Evolutionary conservation across 192 early-diverging fungal genomes (phyloP).

Genomic region (Backusella australiensis): DNA sequence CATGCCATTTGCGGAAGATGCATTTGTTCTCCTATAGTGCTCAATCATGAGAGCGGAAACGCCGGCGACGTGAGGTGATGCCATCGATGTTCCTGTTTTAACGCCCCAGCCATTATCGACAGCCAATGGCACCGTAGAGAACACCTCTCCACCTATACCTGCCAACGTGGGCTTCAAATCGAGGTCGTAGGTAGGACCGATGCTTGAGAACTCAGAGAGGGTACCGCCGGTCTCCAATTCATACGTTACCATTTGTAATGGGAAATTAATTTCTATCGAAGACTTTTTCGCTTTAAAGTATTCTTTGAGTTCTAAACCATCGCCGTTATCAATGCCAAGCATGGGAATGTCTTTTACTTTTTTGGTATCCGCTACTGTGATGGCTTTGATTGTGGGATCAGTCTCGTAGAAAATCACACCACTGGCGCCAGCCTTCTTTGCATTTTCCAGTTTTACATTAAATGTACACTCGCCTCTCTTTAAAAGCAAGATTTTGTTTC

Average conservation of each 20-base stretch:
- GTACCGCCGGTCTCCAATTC: constrained; percentile 43
- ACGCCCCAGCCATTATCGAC: constrained; percentile 40
- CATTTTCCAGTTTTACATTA: constrained; percentile 53
- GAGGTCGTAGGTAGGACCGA: constrained; percentile 71
- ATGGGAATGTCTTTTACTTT: not conserved
- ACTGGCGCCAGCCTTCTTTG: constrained; percentile 53
- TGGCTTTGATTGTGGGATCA: not conserved
- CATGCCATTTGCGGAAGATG: constrained; percentile 13
- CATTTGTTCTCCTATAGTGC: constrained; percentile 14
- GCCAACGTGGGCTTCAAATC: constrained; percentile 50
- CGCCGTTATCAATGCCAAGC: not conserved
- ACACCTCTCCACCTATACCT: constrained; percentile 51
- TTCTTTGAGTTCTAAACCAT: not conserved
- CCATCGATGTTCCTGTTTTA: constrained; percentile 59
- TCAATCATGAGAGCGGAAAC: constrained; percentile 46
- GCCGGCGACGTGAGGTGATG: constrained; percentile 60
- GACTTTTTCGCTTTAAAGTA: not conserved
- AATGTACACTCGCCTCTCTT: constrained; percentile 67
- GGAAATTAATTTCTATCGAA: not conserved
- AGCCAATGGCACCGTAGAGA: constrained; percentile 44
- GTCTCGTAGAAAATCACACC: constrained; percentile 54
- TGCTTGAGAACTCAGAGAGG: constrained; percentile 70
- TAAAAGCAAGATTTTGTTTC: constrained; percentile 55
- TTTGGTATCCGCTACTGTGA: not conserved
- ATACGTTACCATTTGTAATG: not conserved